Evolutionary conservation across 129 eudicot species (phyloP), one percentile per base, ranked within the genome.

Genomic region (Glebionis coronaria): DNA sequence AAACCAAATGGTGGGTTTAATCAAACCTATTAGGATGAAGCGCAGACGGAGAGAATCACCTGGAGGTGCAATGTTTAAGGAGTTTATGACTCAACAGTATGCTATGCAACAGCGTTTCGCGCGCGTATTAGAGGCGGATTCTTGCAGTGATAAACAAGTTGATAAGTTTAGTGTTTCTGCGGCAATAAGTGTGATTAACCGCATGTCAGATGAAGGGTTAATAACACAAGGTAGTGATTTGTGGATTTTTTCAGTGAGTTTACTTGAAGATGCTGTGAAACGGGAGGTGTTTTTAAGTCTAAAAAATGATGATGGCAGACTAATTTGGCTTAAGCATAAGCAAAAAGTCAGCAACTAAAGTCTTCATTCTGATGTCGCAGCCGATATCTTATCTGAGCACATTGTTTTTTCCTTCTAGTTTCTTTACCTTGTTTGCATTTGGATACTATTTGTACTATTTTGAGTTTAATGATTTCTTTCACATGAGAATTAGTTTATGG

Each of bases 181-280:
- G 23, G 54, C 69, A 7, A 52, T 71, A 49, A 38, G 44, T 3
- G 61, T 61, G 62, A 52, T 71, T 14, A 49, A 61, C 53, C 69
- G 58, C 38, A 71, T 71, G 76, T 69, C 61, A 9, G 69, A 49
- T 19, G 69, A 71, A 13, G 76, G 61, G 3, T 58, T 71, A 38
- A 50, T 71, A 61, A 44, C 69, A 9, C 35, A 31, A 14, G 56
- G 61, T 11, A 61, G 69, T 21, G 62, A 50, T 6, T 29, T 71
- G 42, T 61, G 76, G 76, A 61, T 61, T 2, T 71, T 60, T 71
- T 60, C 68, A 47, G 21, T 71, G 16, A 61, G 42, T 49, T 61
- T 61, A 21, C 62, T 54, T 28, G 76, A 71, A 71, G 62, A 71
- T 71, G 31, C 49, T 5, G 62, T 61, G 46, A 71, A 61, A 50